Conservation (phyloP, 2,329 filamentous ascomycete species). For the Cercospora zeae-maydis region DNA sequence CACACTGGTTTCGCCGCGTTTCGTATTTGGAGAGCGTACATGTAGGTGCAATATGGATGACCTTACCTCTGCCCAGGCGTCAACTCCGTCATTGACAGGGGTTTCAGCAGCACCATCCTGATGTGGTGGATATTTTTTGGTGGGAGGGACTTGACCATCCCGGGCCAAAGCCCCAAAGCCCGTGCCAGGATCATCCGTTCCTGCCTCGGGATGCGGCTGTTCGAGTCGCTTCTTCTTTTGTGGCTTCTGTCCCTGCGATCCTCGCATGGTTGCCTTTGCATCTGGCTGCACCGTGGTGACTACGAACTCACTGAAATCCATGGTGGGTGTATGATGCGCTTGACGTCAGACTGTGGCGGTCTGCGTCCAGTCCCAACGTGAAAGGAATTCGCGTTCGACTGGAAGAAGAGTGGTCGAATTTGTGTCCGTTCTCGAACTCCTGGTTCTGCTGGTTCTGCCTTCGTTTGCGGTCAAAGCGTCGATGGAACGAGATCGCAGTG, state of each 20-base stretch:
- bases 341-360: not conserved
- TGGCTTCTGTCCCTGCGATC: slow-evolving; percentile 7
- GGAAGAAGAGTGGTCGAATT: not conserved
- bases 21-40: no score
- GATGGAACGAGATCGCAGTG: no score
- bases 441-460: no score
- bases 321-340: not conserved
- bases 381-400: not conserved
- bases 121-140: not conserved
- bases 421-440: not conserved
- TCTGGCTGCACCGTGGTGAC: slow-evolving; percentile 9
- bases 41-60: no score
- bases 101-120: not conserved
- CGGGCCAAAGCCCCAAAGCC: not conserved
- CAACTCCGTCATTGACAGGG: not conserved
- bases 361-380: no score
- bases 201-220: not conserved
- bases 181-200: not conserved
- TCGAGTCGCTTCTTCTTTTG: slow-evolving; percentile 5
- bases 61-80: slow-evolving; percentile 12
- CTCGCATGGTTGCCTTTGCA: slow-evolving; percentile 4
- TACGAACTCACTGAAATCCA: slow-evolving; percentile 12
- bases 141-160: not conserved
- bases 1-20: no score
- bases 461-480: no score